Conservation (phyloP, 306 rosid species). For the Sophora flavescens region DNA sequence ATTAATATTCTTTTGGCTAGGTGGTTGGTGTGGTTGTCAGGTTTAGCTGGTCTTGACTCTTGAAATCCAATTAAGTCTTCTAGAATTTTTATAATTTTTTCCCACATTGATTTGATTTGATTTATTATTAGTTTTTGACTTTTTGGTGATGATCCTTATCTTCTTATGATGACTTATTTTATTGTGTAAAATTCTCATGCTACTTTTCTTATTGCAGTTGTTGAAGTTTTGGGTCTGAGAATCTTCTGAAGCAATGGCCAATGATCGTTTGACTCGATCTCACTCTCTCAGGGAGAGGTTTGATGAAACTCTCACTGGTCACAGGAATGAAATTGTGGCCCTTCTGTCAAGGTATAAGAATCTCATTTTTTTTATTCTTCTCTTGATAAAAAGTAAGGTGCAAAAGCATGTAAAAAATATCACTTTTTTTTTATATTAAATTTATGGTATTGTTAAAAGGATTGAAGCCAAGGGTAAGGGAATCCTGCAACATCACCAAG, state of each 20-base stretch:
- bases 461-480: slow-evolving; percentile 85
- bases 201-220: slow-evolving; percentile 21
- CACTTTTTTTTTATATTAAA: no score
- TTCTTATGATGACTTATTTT: slow-evolving; percentile 31
- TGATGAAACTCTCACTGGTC: slow-evolving; percentile 54
- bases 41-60: slow-evolving; percentile 30
- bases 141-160: slow-evolving; percentile 41
- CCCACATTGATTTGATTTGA: slow-evolving; percentile 13
- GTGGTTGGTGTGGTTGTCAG: slow-evolving; percentile 45
- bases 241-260: slow-evolving; percentile 46
- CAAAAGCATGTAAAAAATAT: slow-evolving; percentile 22
- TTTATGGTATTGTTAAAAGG: slow-evolving; percentile 43
- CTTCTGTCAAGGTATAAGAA: slow-evolving; percentile 52
- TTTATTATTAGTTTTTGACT: slow-evolving; percentile 23
- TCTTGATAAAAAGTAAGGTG: not conserved
- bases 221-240: slow-evolving; percentile 16
- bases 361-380: not conserved
- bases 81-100: slow-evolving; percentile 11
- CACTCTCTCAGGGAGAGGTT: slow-evolving; percentile 55
- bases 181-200: not conserved
- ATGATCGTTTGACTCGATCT: slow-evolving; percentile 46
- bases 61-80: slow-evolving; percentile 30
- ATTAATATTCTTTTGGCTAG: slow-evolving; percentile 4
- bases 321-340: slow-evolving; percentile 53
- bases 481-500: slow-evolving; percentile 85